Base-by-base conservation (phyloP, 208 protist genomes). In the Vickermania ingenoplastis region DNA sequence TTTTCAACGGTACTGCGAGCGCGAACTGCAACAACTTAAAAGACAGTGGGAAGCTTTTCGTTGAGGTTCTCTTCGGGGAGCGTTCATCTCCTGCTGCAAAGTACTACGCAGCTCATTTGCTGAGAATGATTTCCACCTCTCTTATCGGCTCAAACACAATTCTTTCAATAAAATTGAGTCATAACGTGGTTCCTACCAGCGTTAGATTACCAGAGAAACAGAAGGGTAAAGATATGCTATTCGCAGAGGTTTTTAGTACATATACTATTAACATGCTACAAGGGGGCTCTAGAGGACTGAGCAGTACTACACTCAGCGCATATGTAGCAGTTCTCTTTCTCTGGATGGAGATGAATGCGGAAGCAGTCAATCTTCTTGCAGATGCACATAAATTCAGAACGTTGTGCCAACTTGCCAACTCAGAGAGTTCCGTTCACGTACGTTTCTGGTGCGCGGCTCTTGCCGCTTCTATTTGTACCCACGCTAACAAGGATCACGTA, bases 41-140 rank as follows among this genome's bases (percentile, higher is more conserved):
- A 52, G 57, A 70, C n/a, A 64, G 67, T 57, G 71, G 71, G 36
- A 29, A 25, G 14, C 28, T 57, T 17, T 41, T 77, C 27, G 61
- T 61, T 17, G 51, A 3, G 52, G 62, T 60, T 29, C 41, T 77
- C 14, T 73, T 77, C 7, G 36, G 36, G 53, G 50, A 57, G 2
- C 1, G 29, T 13, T 31, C 24, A 21, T 2, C 51, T 28, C 27
- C 2, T 31, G 24, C 24, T 45, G 41, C 41, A 13, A 87, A 88
- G 62, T 92, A 86, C 57, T 92, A 86, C 71, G 77, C 81, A 0
- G 88, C 83, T 0, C 67, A 85, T 22, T 60, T 92, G 13, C 57
- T 94, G 13, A 56, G 68, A n/a, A 41, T 52, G 21, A 53, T 92
- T 2, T 41, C 90, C 5, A 29, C 29, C 23, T 26, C 81, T 11